Evolutionary conservation across 805 yeast species (phyloP).

Genomic region (Candida ascalaphidarum): DNA sequence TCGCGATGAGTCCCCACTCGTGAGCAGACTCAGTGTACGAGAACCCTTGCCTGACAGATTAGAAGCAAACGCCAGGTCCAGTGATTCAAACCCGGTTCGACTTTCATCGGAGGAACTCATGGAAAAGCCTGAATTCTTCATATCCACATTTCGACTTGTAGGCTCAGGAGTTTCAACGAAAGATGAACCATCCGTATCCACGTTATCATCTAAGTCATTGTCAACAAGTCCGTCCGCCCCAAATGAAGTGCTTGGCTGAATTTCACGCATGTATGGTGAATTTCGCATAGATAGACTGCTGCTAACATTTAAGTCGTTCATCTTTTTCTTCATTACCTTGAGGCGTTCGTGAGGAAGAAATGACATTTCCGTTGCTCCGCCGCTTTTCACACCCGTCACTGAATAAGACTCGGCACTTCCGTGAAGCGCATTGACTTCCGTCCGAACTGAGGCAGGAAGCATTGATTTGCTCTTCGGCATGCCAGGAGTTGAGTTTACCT

Average conservation of each 20-base stretch:
- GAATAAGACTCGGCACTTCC: not conserved
- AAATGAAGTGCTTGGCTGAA: slow-evolving; percentile 12
- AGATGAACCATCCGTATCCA: slow-evolving; percentile 1
- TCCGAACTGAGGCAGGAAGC: no score
- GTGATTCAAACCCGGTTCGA: no score
- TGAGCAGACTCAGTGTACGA: no score
- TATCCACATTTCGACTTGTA: not conserved
- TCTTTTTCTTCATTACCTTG: slow-evolving; percentile 14
- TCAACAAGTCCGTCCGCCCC: slow-evolving; percentile 4
- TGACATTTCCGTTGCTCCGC: slow-evolving; percentile 2
- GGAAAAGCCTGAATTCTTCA: no score
- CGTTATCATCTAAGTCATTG: slow-evolving; percentile 1
- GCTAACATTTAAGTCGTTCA: slow-evolving; percentile 3
- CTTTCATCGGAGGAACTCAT: no score
- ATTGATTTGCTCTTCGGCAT: not conserved
- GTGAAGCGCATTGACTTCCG: no score
- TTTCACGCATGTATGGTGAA: slow-evolving; percentile 10
- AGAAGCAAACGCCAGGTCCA: no score
- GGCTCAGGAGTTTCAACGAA: slow-evolving; percentile 3
- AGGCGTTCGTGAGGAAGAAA: slow-evolving; percentile 18
- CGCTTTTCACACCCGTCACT: not conserved
- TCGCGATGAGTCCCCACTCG: no score
- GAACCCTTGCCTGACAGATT: no score
- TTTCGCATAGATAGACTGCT: slow-evolving; percentile 2
- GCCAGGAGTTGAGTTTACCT: not conserved